Base-by-base conservation (phyloP, 2,329 filamentous ascomycete species). In the Ophiostoma himal-ulmi region DNA sequence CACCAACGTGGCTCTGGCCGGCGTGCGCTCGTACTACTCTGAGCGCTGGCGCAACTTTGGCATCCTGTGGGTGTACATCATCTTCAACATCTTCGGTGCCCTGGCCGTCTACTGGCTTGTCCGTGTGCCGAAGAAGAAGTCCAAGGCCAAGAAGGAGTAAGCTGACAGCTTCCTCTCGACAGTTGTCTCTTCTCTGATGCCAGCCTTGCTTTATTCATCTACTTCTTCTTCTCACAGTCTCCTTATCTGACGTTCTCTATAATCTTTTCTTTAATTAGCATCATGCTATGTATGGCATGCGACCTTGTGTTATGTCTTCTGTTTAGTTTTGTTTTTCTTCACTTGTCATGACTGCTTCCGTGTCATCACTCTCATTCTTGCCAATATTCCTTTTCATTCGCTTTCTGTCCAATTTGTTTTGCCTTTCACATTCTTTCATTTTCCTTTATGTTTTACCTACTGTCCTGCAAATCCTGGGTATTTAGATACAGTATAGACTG, bases 1-100 rank as follows among this genome's bases (percentile, higher is more conserved):
- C 20, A 88, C 86, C 1, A 86, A 89, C 75, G 73, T 75, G 3
- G 87, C 83, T 75, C 78, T 89, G 44, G 76, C 81, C 0, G 71
- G 72, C 0, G 82, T 87, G 66, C 80, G 82, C 67, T 83, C 85
- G 70, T 76, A 81, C 71, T 91, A 89, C 76, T 76, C 73, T 37
- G 80, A 90, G 37, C 80, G 88, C 36, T 92, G 89, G 89, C 83
- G 89, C 71, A 90, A 92, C 77, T 89, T 89, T 76, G 89, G 86
- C 2, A 80, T 89, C 34, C 78, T 86, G 69, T 86, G 83, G 78
- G 82, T 80, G 0, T 87, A 84, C 71, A 82, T 85, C 72, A 78
- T 80, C 39, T 85, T 87, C 77, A 86, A 87, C 73, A 76, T 85
- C 60, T 74, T 77, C 41, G 83, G 78, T 0, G 84, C 84, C 0